Base-by-base conservation (phyloP, 257 asterid genomes). In the Solanum boliviense region DNA sequence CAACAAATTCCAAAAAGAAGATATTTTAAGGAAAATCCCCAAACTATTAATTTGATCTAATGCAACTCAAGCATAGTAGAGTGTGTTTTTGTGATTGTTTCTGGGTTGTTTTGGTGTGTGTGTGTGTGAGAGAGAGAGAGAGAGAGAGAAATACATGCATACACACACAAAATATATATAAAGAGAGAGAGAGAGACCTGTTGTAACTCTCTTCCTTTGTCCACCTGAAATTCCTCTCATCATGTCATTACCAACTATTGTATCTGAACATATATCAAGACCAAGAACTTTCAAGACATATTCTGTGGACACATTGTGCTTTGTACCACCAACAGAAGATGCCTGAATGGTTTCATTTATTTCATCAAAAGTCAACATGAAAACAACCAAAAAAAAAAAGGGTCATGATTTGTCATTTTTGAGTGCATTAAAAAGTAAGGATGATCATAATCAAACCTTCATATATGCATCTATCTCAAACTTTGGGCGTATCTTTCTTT, bases 141-240 rank as follows among this genome's bases (percentile, higher is more conserved):
- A 65, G n/a, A 21, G 27, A 58, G 25, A 34, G 6, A 34, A 0
- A 65, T n/a, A 11, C 72, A 65, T 65, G 34, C 72, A n/a, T 21
- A 58, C 32, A 25, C 73, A n/a, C 9, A n/a, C 34, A 11, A 65
- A 25, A 65, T 65, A 65, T 25, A 65, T 65, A 25, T 25, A 65
- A 2, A 65, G 70, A 9, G 29, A 5, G 13, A 70, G 83, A 44
- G 83, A 44, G 58, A 72, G 75, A 93, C 95, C 94, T 93, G 98
- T 93, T 16, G 99, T 94, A 56, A 96, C 98, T 92, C 99, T 90
- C 93, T 95, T 96, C 87, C 90, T 93, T 89, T 96, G 99, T 48
- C 98, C 98, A 62, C 99, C 98, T 18, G 99, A 96, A 88, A 95
- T 93, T 62, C 99, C 99, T 88, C 99, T 93, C 58, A 92, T 89